Evolutionary conservation across 768 basidiomycete species (phyloP).

Genomic region (Myochromella boudieri): DNA sequence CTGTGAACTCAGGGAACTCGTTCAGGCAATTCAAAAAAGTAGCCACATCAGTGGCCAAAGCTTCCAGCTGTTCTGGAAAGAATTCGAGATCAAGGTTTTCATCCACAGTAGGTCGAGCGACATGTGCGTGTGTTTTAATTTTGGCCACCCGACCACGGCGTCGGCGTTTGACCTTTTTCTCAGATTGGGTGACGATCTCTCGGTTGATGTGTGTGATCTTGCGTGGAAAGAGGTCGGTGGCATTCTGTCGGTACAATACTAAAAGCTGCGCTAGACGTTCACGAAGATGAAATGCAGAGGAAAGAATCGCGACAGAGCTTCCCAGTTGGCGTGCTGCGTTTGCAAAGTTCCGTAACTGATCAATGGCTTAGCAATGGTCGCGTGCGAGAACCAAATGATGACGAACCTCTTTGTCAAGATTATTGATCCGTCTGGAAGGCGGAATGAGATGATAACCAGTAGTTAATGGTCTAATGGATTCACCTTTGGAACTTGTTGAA

Average conservation of each 20-base stretch:
- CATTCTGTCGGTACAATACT: conserved; percentile 73
- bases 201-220: conserved; percentile 49
- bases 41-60: conserved; percentile 62
- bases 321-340: conserved; percentile 77
- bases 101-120: conserved; percentile 51
- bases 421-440: conserved; percentile 52
- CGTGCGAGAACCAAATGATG: not conserved
- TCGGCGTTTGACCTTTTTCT: conserved; percentile 27
- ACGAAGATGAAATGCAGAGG: conserved; percentile 70
- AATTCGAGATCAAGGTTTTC: conserved; percentile 62
- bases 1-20: conserved; percentile 77
- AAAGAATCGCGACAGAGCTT: conserved; percentile 74
- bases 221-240: conserved; percentile 72
- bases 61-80: conserved; percentile 65
- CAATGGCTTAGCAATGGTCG: conserved; percentile 1
- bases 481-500: conserved; percentile 67
- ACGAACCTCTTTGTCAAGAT: conserved; percentile 63
- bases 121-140: conserved; percentile 45
- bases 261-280: conserved; percentile 67
- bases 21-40: conserved; percentile 72
- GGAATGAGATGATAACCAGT: not conserved
- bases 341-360: conserved; percentile 72
- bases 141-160: conserved; percentile 30
- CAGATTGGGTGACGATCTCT: conserved; percentile 31
- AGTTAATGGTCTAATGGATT: conserved; percentile 14